Base-by-base conservation (phyloP, 2,329 filamentous ascomycete species). In the Fusarium albosuccineum region DNA sequence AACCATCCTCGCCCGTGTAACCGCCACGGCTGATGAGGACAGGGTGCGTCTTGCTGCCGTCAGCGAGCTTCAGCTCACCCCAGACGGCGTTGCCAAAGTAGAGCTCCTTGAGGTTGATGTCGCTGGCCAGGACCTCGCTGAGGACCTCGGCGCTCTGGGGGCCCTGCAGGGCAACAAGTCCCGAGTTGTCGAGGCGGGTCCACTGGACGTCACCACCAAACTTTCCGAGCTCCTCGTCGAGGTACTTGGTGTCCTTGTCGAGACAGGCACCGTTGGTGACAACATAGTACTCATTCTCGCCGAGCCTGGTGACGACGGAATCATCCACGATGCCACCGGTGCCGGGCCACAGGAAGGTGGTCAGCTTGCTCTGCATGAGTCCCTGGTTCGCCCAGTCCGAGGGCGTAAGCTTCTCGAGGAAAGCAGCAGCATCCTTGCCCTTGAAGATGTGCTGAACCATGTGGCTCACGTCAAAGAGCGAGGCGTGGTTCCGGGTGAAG, bases 1-100 rank as follows among this genome's bases (percentile, higher is more conserved):
- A 99, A 41, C 96, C 96, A 78, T 99, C 96, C 82, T 99, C 96
- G 62, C 96, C 96, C 0, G 96, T 99, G 83, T 99, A 99, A 5
- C 96, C 96, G 46, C 92, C 96, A 63, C 96, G 89, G 76, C 90
- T 94, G 75, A 97, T 89, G 51, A 97, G 75, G 17, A 82, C 76
- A 7, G 78, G 77, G 65, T 79, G 75, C 50, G 78, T 75, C 70
- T 77, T 75, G 67, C 66, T 62, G 37, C 84, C 85, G 44, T 85
- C 86, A 37, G 84, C 80, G 11, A 92, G 82, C 65, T 85, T 87
- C 54, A 97, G 81, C 66, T 87, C 86, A 17, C 91, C 86, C 74
- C 86, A 88, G 54, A 86, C 85, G 60, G 89, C 90, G 71, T 90
- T 88, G 61, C 96, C 95, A 80, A 99, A 99, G 81, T 92, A 92